Evolutionary conservation across 495 filamentous ascomycete genomes (phyloP), one percentile per base, ranked within the genome.

Genomic region (Tuber aestivum): DNA sequence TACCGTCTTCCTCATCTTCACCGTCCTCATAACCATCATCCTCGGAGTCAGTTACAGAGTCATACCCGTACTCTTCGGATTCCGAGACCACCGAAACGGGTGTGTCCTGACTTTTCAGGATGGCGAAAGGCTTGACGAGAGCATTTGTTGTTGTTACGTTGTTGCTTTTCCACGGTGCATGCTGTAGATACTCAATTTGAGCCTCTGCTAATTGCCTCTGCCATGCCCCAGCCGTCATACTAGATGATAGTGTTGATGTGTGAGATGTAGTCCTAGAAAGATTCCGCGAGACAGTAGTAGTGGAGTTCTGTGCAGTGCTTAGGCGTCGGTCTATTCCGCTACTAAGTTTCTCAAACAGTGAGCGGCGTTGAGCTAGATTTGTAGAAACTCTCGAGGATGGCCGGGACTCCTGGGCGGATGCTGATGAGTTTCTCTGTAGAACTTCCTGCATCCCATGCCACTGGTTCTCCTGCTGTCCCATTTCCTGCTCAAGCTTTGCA

Each of bases 371-470:
- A 42, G 73, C 38, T 44, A 76, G 70, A 32, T 72, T 73, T 68
- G 69, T 74, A 32, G 78, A 80, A 50, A 76, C 18, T 18, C 77
- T 56, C 50, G 42, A 12, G 27, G 74, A 48, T 21, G 41, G n/a
- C 40, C 48, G 35, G 20, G 78, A 65, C 40, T 71, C 70, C 35
- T 45, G 20, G 20, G 41, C 40, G 3, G 78, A 81, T 70, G 42
- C 56, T n/a, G 61, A 42, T 40, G 78, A 81, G 35, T 41, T 73
- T 45, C 78, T 79, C 40, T 70, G 44, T 8, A 79, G 37, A 56
- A 69, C 75, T 32, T 78, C 45, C 10, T 72, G 74, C 81, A 82
- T 76, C 10, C 74, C 77, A 61, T 77, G 72, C 81, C 81, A 83
- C 40, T 76, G 56, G 20, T 40, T 80, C 56, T 83, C 81, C 32